A percentile compares a stretch with the other conserved stretches of the same genome.
These are phyloP conservation scores for Rubus idaeus DNA, from an alignment of 306 rosid genomes.

Conservation along the genomic window DNA sequence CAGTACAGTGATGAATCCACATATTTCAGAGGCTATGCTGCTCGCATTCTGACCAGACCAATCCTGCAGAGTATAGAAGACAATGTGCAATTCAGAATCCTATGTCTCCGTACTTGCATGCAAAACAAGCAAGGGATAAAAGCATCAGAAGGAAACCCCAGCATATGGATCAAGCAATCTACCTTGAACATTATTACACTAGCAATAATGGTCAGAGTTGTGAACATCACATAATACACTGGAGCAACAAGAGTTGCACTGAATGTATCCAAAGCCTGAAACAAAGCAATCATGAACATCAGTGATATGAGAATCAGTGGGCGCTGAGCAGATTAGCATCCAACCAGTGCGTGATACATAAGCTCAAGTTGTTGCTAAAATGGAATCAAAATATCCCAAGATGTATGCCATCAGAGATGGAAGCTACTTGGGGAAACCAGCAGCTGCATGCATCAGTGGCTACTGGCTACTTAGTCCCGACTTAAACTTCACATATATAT, in stretches of 20 bases:
- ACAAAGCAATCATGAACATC: constrained; percentile 13
- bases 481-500: background rate
- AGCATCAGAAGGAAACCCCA: constrained; percentile 17
- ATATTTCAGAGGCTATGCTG: constrained; percentile 84
- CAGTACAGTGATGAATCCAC: constrained; percentile 90
- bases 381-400: background rate
- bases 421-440: background rate
- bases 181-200: constrained; percentile 94
- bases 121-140: background rate
- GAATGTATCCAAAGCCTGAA: constrained; percentile 91
- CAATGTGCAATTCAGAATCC: constrained; percentile 16
- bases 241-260: constrained; percentile 83
- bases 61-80: constrained; percentile 52
- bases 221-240: constrained; percentile 89
- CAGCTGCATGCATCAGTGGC: background rate
- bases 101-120: background rate
- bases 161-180: constrained; percentile 20
- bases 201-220: constrained; percentile 83
- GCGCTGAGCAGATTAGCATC: background rate
- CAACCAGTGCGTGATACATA: background rate
- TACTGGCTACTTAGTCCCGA: background rate
- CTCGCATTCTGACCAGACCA: constrained; percentile 84
- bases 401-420: background rate
- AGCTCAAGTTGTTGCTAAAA: background rate
- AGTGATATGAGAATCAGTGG: constrained; percentile 15